Evolutionary conservation across 2,329 filamentous ascomycete genomes (phyloP).

Genomic region (Talaromyces sp.): DNA sequence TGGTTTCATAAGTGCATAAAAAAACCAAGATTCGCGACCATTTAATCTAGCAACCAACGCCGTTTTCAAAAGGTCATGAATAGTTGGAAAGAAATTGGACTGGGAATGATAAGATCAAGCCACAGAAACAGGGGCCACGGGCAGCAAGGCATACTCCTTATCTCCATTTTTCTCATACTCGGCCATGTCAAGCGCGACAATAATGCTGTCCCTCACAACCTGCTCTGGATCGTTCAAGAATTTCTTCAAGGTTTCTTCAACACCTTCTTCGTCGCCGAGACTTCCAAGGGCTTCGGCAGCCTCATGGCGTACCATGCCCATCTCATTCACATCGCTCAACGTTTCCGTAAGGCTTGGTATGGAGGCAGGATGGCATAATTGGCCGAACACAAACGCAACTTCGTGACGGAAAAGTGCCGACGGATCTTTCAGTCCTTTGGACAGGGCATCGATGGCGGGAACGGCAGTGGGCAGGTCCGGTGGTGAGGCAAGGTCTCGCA

Average conservation of each 20-base stretch:
- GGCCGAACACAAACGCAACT: conserved; percentile 96
- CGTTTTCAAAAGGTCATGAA: conserved; percentile 16
- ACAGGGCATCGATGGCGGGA: conserved; percentile 80
- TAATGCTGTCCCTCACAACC: conserved; percentile 89
- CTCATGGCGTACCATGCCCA: conserved; percentile 95
- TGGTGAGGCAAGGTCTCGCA: conserved; percentile 90
- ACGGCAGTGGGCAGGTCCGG: conserved; percentile 85
- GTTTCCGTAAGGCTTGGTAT: conserved; percentile 81
- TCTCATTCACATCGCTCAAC: conserved; percentile 74
- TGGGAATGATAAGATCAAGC: conserved; percentile 17
- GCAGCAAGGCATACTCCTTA: conserved; percentile 87
- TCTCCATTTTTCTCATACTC: conserved; percentile 90
- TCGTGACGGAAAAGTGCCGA: conserved; percentile 96
- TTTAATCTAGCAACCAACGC: conserved; percentile 13
- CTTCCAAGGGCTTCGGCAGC: conserved; percentile 94
- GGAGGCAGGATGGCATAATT: conserved; percentile 92
- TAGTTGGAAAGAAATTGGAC: background rate
- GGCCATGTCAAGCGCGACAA: conserved; percentile 96
- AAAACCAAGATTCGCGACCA: conserved; percentile 13
- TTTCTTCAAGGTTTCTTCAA: conserved; percentile 76
- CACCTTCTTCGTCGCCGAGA: conserved; percentile 86
- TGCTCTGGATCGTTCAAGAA: conserved; percentile 89
- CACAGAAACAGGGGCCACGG: conserved; percentile 47
- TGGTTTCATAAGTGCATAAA: background rate
- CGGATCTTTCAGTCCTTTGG: conserved; percentile 76